These are phyloP conservation scores for Trichoderma asperellum DNA, from an alignment of 2,329 filamentous ascomycete species.

Conservation along the genomic window DNA sequence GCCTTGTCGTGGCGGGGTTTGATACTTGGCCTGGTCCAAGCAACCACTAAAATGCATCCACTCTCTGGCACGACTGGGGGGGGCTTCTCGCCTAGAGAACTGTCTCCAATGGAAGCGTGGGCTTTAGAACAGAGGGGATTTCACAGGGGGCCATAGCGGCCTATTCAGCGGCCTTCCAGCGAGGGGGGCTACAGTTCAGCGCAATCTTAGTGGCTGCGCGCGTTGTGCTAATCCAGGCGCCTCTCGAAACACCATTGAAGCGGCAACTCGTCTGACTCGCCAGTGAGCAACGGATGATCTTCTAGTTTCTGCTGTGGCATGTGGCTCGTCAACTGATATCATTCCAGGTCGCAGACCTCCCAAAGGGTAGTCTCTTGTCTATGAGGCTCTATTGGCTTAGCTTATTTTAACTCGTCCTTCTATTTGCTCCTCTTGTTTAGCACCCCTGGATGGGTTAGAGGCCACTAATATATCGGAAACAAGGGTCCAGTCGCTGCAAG, in stretches of 20 bases:
- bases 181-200: neutral
- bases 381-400: neutral
- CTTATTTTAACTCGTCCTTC: neutral
- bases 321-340: neutral
- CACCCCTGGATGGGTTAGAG: neutral
- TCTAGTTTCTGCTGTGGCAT: neutral
- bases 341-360: neutral
- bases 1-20: neutral
- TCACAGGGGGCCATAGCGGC: neutral
- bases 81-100: neutral
- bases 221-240: neutral
- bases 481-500: neutral
- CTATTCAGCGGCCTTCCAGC: constrained; percentile 5
- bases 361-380: neutral
- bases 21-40: neutral
- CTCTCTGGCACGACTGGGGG: neutral
- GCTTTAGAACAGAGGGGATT: neutral
- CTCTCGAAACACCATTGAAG: neutral
- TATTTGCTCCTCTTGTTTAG: neutral
- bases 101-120: neutral
- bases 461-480: constrained; percentile 12
- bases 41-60: neutral
- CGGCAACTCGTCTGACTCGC: neutral
- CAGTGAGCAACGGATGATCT: neutral
- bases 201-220: constrained; percentile 13